Evolutionary conservation across 225 moss, liverwort and hornwort genomes (phyloP).

Genomic region (Pseudoscleropodium purum): DNA sequence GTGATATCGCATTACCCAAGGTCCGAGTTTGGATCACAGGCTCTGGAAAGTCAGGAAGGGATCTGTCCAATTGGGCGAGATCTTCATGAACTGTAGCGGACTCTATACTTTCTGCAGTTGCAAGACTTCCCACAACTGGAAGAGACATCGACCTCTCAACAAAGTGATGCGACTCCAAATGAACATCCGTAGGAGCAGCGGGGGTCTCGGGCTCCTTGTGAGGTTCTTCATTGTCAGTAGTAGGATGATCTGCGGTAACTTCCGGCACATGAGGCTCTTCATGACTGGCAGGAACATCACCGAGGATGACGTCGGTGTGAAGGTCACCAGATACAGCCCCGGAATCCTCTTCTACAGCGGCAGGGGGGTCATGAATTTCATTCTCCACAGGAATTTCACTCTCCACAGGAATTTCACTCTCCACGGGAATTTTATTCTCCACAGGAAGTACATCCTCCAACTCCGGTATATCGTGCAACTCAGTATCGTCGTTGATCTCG

Average conservation of each 20-base stretch:
- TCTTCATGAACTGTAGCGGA: constrained; percentile 2
- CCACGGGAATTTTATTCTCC: neutral
- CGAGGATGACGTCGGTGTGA: neutral
- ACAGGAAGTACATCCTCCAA: constrained; percentile 27
- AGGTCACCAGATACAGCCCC: neutral
- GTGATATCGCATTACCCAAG: constrained; percentile 19
- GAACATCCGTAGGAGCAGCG: neutral
- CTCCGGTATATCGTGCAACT: constrained; percentile 30
- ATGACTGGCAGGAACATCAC: neutral
- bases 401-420: neutral
- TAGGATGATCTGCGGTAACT: neutral
- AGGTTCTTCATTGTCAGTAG: neutral
- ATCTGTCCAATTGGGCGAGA: neutral
- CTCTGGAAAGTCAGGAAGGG: constrained; percentile 9
- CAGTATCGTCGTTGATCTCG: constrained; percentile 5
- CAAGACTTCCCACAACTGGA: constrained; percentile 15
- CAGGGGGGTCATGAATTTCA: neutral
- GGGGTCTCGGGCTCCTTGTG: neutral
- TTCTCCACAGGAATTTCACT: neutral
- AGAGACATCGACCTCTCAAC: constrained; percentile 37
- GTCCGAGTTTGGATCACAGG: neutral
- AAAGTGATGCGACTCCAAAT: constrained; percentile 1
- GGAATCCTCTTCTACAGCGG: neutral
- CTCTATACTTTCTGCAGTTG: constrained; percentile 1
- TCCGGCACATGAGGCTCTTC: neutral